Evolutionary conservation across 805 yeast species (phyloP), one percentile per base, ranked within the genome.

Genomic region (Pichia kluyveri): DNA sequence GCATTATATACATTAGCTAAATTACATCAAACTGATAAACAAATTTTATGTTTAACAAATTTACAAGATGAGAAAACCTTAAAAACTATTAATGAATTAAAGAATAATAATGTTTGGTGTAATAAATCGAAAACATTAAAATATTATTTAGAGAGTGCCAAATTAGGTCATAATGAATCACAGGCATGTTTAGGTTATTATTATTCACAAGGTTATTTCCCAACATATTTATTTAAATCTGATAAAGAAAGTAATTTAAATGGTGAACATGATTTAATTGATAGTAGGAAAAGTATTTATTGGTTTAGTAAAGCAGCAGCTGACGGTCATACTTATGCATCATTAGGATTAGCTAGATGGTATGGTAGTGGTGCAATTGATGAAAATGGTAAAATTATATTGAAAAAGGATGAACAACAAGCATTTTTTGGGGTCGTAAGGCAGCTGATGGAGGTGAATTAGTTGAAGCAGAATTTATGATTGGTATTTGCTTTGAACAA

Each of bases 321-420:
- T 40, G 69, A 73, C 50, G 83, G 82, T 15, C 82, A 83, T 56
- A 72, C 82, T 0, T 77, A 81, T 57, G 82, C 86, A 4, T 83
- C 84, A 60, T 69, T 85, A 60, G 87, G 86, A 0, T 65, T 85
- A 36, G 77, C 84, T 50, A 89, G 89, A 43, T 84, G 91, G 90
- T 79, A 81, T 55, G 70, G 84, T 12, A 80, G 88, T 0, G 95
- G 95, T 2, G 79, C 79, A 0, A 69, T 71, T 14, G 77, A 72
- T 2, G 27, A 40, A 11, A 46, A 48, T 5, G 56, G 56, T n/a
- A 49, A 49, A 12, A 40, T 42, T 4, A 66, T 77, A 1, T 60
- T 84, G 40, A 65, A 67, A 40, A 72, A 75, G 8, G 80, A 80
- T 60, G 83, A 77, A 53, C 71, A 69, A 41, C 83, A 82, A 66